A percentile compares a stretch with the other conserved stretches of the same genome.
Evolutionary conservation across 495 filamentous ascomycete species (phyloP).

Genomic region (Chaetomium cochliodes): DNA sequence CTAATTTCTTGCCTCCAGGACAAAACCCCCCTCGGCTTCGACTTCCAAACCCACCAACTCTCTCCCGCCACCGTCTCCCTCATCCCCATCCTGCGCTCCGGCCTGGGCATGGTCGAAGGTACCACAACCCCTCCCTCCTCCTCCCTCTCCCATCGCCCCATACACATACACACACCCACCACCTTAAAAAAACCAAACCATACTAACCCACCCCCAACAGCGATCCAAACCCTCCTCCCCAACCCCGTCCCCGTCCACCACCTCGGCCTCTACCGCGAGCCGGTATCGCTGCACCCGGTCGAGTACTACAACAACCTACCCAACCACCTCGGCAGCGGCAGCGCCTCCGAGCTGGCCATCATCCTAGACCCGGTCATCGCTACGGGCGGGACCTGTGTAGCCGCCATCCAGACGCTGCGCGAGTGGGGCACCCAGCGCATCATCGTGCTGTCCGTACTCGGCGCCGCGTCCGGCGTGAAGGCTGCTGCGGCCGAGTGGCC

Average conservation of each 20-base stretch:
- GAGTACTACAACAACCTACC: constrained; percentile 99
- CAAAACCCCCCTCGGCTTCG: constrained; percentile 68
- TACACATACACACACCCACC: no score
- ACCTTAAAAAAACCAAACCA: not conserved
- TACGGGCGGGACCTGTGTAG: constrained; percentile 83
- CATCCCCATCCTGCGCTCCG: constrained; percentile 89
- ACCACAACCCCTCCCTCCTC: constrained; percentile 3
- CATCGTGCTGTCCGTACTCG: constrained; percentile 74
- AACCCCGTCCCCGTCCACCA: constrained; percentile 81
- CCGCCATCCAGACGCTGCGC: constrained; percentile 81
- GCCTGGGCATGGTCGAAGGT: constrained; percentile 86
- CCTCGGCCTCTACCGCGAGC: constrained; percentile 89
- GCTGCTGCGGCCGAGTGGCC: constrained; percentile 71
- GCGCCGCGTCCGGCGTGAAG: constrained; percentile 61
- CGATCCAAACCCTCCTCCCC: constrained; percentile 80
- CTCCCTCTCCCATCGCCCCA: not conserved
- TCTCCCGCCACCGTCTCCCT: constrained; percentile 67
- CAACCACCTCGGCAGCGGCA: constrained; percentile 50
- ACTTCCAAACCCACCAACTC: constrained; percentile 61
- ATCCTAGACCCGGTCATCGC: constrained; percentile 91
- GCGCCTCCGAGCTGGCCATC: constrained; percentile 64
- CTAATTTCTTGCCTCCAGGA: constrained; percentile 50
- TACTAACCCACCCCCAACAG: constrained; percentile 40
- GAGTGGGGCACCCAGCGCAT: constrained; percentile 89
- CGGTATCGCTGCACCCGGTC: constrained; percentile 77